Percentiles rank a stretch among this genome's conserved stretches.
phyloP scores from a whole-genome alignment of 805 yeast species.

The Cyberlindnera xylosilytica region DNA sequence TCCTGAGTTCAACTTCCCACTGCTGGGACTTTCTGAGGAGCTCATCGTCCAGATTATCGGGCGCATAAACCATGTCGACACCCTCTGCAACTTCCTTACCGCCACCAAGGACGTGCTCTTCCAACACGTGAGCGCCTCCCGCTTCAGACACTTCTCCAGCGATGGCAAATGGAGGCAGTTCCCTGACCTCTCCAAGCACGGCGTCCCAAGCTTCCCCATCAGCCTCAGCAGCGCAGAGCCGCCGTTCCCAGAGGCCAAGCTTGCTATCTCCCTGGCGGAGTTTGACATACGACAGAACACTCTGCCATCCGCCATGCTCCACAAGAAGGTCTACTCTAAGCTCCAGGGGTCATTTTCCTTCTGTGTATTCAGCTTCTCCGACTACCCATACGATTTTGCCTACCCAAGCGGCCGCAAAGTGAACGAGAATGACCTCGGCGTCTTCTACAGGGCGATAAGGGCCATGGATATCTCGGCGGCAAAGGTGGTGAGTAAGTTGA shows the following conservation, averaged over 20 bases:
- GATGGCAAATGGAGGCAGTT: neutral
- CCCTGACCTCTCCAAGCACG: neutral
- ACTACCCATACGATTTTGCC: neutral
- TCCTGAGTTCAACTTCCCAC: no score
- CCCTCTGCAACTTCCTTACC: neutral
- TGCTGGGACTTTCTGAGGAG: neutral
- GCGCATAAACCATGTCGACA: neutral
- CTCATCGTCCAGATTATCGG: neutral
- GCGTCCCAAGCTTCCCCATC: neutral
- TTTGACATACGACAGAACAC: neutral
- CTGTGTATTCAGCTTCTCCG: neutral
- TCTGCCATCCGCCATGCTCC: neutral
- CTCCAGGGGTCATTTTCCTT: neutral
- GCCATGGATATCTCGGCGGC: neutral
- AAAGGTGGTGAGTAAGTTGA: neutral
- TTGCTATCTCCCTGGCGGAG: constrained; percentile 1
- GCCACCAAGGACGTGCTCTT: neutral
- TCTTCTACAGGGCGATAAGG: neutral
- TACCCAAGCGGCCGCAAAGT: neutral
- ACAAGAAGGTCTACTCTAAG: neutral
- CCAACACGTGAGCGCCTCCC: neutral
- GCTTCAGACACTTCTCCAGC: constrained; percentile 1
- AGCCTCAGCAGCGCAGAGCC: neutral
- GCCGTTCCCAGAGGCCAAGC: neutral
- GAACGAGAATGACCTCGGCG: neutral